phyloP scores from a whole-genome alignment of 192 early-diverging fungal genomes.

The Coemansia sp. region DNA sequence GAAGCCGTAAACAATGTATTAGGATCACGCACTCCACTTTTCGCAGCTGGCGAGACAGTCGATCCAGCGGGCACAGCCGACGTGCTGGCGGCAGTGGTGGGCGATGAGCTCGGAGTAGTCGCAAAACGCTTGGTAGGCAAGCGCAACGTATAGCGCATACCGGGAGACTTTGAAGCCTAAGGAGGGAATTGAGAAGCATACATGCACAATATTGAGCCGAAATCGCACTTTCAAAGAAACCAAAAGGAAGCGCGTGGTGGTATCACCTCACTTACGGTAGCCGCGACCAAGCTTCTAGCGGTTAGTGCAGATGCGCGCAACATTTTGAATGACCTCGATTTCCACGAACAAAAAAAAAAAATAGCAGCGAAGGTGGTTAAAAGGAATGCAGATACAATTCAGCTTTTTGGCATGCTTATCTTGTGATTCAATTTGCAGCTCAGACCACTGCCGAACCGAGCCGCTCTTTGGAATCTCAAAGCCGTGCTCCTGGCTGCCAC shows the following conservation, averaged over 20 bases:
- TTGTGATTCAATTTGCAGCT: neutral
- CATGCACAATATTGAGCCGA: neutral
- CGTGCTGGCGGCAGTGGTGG: neutral
- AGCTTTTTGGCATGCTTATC: neutral
- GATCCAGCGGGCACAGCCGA: neutral
- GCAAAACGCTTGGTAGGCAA: conserved; percentile 17
- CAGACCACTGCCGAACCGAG: neutral
- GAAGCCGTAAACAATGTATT: conserved; percentile 19
- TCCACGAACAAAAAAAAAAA: neutral
- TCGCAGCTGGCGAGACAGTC: conserved; percentile 7
- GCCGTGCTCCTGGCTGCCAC: too few species aligned
- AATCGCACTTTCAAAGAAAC: neutral
- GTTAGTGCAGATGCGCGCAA: conserved; percentile 26
- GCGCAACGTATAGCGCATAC: neutral
- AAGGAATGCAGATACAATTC: neutral
- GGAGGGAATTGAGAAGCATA: neutral
- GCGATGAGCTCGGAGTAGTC: neutral
- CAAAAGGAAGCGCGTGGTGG: too few species aligned
- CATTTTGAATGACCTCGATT: conserved; percentile 10
- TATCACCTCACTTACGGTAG: conserved; percentile 6
- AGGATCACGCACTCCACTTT: conserved; percentile 24
- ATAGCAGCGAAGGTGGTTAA: neutral
- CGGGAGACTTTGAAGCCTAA: conserved; percentile 19
- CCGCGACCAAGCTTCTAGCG: conserved; percentile 3
- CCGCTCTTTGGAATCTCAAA: neutral